phyloP scores from a whole-genome alignment of 306 rosid genomes.

The Quercus ilex region DNA sequence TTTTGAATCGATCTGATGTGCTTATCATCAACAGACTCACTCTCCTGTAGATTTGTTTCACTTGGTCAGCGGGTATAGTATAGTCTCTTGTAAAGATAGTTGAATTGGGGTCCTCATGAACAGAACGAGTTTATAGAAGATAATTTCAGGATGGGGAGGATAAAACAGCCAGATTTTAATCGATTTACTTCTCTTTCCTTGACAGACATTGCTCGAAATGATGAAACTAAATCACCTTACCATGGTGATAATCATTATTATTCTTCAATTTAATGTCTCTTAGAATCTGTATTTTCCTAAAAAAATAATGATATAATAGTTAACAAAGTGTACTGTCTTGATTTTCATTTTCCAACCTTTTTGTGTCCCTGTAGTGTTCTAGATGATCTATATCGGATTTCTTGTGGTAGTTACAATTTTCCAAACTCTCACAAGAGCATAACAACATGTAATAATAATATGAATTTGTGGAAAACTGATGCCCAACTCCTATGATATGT shows the following conservation, averaged over 20 bases:
- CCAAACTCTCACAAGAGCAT: not conserved
- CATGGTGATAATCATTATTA: not conserved
- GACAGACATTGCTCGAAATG: not conserved
- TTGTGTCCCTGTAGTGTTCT: not conserved
- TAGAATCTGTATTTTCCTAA: not conserved
- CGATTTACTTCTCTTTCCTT: not conserved
- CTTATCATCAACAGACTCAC: constrained; percentile 15
- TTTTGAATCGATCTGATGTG: constrained; percentile 6
- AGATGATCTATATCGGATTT: not conserved
- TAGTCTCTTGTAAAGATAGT: constrained; percentile 36
- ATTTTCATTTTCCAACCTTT: not conserved
- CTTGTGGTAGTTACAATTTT: not conserved
- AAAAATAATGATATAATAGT: not conserved
- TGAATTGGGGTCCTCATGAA: constrained; percentile 23
- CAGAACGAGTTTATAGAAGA: constrained; percentile 18
- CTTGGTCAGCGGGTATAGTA: constrained; percentile 24
- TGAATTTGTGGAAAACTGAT: not conserved
- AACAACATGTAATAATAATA: not conserved
- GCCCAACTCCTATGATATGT: not conserved
- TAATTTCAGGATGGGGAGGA: constrained; percentile 17
- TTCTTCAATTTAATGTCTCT: not conserved
- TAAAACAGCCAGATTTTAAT: not conserved
- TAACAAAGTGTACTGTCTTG: not conserved
- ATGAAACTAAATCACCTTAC: not conserved
- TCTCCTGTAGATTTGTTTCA: constrained; percentile 32